Conservation (phyloP, 2,329 filamentous ascomycete species). For the Metarhizium rileyi region DNA sequence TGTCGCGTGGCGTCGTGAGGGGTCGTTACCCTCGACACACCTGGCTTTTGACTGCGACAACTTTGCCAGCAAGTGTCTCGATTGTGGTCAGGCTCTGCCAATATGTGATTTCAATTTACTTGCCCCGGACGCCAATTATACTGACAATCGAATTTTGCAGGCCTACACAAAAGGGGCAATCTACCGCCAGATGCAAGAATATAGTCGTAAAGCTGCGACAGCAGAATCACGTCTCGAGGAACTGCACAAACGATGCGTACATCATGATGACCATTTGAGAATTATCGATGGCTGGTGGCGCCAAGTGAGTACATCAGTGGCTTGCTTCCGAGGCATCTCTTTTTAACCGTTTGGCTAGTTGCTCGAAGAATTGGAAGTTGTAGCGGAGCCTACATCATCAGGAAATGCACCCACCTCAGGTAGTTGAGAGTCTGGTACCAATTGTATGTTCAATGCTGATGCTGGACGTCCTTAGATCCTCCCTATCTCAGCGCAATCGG, state of each 20-base stretch:
- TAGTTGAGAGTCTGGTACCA: constrained; percentile 9
- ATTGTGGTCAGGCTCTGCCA: background rate
- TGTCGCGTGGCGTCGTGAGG: background rate
- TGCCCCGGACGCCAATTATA: background rate
- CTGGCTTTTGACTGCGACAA: constrained; percentile 11
- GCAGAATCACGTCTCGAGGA: constrained; percentile 75
- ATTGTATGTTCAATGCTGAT: constrained; percentile 11
- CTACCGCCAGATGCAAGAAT: constrained; percentile 94
- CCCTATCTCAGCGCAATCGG: constrained; percentile 48
- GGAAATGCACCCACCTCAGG: constrained; percentile 13
- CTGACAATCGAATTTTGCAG: constrained; percentile 17
- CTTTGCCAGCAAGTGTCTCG: constrained; percentile 2
- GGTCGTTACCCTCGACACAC: constrained; percentile 13
- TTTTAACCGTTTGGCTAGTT: constrained; percentile 31
- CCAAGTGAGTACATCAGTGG: constrained; percentile 52
- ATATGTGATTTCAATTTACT: background rate
- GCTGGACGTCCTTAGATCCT: constrained; percentile 31
- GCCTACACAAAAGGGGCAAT: constrained; percentile 74
- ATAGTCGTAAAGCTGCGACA: constrained; percentile 79
- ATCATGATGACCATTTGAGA: constrained; percentile 89
- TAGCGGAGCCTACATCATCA: constrained; percentile 40
- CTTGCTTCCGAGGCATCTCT: background rate
- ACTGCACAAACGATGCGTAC: constrained; percentile 63
- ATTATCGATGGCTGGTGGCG: constrained; percentile 89
- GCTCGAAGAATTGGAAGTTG: constrained; percentile 52